phyloP scores from a whole-genome alignment of 257 asterid species.

The Scutellaria minor region DNA sequence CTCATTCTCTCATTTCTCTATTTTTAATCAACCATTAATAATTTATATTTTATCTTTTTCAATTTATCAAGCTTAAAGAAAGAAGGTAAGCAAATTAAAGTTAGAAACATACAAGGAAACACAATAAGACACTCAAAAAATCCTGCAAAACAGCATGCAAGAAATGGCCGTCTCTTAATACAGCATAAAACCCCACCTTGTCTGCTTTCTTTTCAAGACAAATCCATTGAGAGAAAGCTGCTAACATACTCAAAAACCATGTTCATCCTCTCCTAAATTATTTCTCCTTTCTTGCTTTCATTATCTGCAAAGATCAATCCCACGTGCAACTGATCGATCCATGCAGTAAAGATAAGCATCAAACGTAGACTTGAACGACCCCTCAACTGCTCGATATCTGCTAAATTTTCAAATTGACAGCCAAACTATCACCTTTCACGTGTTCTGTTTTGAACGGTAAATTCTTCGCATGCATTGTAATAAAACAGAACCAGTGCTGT shows the following conservation, averaged over 20 bases:
- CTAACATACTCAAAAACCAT: conserved; percentile 41
- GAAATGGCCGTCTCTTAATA: too few species aligned
- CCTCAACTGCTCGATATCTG: conserved; percentile 11
- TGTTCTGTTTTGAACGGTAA: conserved; percentile 32
- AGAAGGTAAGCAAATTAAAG: too few species aligned
- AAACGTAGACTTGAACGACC: neutral
- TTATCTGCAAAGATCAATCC: neutral
- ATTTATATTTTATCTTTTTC: too few species aligned
- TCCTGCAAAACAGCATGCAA: too few species aligned
- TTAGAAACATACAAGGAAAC: too few species aligned
- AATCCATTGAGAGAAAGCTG: conserved; percentile 48
- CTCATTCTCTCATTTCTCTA: neutral
- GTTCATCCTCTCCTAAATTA: neutral
- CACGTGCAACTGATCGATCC: conserved; percentile 8
- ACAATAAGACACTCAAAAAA: too few species aligned
- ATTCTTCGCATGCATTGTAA: conserved; percentile 7
- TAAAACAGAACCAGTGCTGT: neutral
- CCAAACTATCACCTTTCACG: conserved; percentile 23
- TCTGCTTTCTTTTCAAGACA: conserved; percentile 44
- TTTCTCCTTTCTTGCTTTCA: conserved; percentile 32
- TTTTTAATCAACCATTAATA: too few species aligned
- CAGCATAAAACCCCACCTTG: conserved; percentile 21
- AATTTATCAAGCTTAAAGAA: too few species aligned
- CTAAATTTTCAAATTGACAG: conserved; percentile 35
- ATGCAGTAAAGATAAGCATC: conserved; percentile 30